Percentiles rank a stretch among this genome's conserved stretches.
These are phyloP conservation scores for Batkoa obscura DNA, from an alignment of 371 early-diverging fungal species.

Conservation along the genomic window DNA sequence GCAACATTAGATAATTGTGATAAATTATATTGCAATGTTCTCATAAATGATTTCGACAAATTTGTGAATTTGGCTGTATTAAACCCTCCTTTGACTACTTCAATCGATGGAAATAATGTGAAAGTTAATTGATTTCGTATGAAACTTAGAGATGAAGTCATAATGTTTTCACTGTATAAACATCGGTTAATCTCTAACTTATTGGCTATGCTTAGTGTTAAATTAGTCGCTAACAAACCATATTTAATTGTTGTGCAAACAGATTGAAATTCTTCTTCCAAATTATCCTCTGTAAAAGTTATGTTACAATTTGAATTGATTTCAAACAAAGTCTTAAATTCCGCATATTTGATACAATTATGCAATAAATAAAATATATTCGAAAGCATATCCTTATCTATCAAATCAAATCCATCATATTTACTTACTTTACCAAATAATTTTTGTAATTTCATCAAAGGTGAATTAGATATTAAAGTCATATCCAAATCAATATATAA, in stretches of 20 bases:
- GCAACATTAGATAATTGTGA: neutral
- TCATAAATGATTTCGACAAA: neutral
- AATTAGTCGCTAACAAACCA: neutral
- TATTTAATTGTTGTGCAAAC: neutral
- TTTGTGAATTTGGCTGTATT: neutral
- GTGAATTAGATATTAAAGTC: too few species aligned
- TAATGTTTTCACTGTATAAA: neutral
- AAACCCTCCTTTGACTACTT: neutral
- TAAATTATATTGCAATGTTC: neutral
- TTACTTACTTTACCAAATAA: too few species aligned
- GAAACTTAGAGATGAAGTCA: neutral
- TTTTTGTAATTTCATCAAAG: too few species aligned
- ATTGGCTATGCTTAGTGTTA: neutral
- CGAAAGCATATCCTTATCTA: too few species aligned
- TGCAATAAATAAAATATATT: too few species aligned
- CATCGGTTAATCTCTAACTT: neutral
- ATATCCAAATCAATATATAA: too few species aligned
- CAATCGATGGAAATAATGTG: neutral
- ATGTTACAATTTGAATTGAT: too few species aligned
- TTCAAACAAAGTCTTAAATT: too few species aligned
- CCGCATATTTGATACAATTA: too few species aligned
- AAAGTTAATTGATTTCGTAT: neutral
- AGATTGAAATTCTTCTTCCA: constrained; percentile 4
- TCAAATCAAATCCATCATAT: too few species aligned
- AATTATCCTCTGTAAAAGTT: too few species aligned